Conservation (phyloP, 768 basidiomycete genomes). For the Suillus fuscotomentosus region DNA sequence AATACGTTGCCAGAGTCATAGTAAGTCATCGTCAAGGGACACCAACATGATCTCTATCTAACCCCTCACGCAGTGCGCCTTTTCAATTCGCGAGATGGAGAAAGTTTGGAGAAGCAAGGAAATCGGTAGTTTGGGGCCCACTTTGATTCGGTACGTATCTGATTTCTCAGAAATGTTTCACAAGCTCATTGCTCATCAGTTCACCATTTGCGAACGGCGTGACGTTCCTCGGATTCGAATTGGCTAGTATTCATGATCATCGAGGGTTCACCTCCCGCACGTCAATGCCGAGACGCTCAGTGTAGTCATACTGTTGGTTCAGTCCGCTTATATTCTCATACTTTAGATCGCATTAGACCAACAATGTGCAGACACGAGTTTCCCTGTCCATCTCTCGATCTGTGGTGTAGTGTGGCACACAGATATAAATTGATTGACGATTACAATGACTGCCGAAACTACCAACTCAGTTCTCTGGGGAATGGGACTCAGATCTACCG, state of each 20-base stretch:
- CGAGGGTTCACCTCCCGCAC: background rate
- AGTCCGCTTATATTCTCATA: background rate
- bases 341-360: background rate
- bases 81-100: too few relatives aligned
- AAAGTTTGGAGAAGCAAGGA: constrained; percentile 83
- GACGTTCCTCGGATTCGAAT: constrained; percentile 94
- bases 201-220: constrained; percentile 98
- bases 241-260: constrained; percentile 54
- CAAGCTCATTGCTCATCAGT: constrained; percentile 38
- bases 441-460: too few relatives aligned
- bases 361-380: background rate
- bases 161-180: constrained; percentile 5
- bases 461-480: too few relatives aligned
- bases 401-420: background rate
- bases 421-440: background rate
- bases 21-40: too few relatives aligned
- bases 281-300: background rate
- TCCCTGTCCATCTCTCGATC: background rate
- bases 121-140: constrained; percentile 80
- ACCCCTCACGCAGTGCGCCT: too few relatives aligned
- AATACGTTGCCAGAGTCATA: too few relatives aligned
- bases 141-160: constrained; percentile 74
- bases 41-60: too few relatives aligned
- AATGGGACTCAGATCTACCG: too few relatives aligned
- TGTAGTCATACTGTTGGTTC: background rate